A percentile compares a stretch with the other conserved stretches of the same genome.
These are phyloP conservation scores for Clavulina sp. DNA, from an alignment of 768 basidiomycete species.

Conservation along the genomic window DNA sequence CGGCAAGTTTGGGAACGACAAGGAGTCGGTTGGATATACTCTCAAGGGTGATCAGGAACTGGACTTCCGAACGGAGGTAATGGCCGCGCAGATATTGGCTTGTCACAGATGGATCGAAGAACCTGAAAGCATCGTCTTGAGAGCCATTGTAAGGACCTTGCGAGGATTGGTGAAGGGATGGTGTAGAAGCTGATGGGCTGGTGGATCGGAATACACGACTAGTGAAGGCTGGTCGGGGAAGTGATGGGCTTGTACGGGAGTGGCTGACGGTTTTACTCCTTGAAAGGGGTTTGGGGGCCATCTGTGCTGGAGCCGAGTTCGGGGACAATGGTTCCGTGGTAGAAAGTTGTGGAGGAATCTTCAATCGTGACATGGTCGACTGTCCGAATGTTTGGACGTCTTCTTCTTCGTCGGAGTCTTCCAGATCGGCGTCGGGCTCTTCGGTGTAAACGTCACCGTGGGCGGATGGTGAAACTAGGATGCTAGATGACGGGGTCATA, in stretches of 20 bases:
- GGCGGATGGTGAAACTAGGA: neutral
- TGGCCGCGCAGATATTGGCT: constrained; percentile 62
- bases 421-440: constrained; percentile 25
- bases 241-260: neutral
- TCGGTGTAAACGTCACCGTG: constrained; percentile 16
- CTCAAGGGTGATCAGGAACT: constrained; percentile 77
- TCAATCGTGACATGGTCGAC: neutral
- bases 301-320: no score
- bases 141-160: constrained; percentile 14
- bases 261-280: neutral
- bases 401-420: constrained; percentile 11
- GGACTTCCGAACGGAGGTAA: constrained; percentile 77
- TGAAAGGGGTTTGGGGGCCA: neutral
- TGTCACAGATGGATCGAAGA: constrained; percentile 52
- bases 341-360: neutral
- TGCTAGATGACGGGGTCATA: no score
- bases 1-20: constrained; percentile 79
- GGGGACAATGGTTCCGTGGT: no score
- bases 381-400: neutral
- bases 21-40: constrained; percentile 83
- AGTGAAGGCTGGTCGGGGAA: neutral
- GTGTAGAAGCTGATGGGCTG: neutral
- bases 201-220: neutral
- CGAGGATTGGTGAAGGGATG: constrained; percentile 14
- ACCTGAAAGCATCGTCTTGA: constrained; percentile 37